Evolutionary conservation across 768 basidiomycete species (phyloP).

Genomic region (Wakefieldia striispora): DNA sequence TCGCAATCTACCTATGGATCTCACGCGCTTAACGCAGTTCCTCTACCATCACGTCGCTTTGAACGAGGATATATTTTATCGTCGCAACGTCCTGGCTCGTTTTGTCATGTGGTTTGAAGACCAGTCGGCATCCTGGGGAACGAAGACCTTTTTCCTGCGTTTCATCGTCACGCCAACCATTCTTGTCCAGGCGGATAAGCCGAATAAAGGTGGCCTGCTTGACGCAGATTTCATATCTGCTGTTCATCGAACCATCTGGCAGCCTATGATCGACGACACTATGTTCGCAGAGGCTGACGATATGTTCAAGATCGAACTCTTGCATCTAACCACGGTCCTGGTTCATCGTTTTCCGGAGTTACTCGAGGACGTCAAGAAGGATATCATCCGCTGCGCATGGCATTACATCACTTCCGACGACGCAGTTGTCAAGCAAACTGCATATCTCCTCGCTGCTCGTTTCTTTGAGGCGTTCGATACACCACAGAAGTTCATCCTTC

Average conservation of each 20-base stretch:
- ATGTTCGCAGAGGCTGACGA: slow-evolving; percentile 68
- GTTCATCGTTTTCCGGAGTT: slow-evolving; percentile 81
- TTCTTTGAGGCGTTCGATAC: slow-evolving; percentile 90
- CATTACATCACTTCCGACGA: slow-evolving; percentile 84
- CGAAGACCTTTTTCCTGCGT: slow-evolving; percentile 79
- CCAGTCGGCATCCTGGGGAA: slow-evolving; percentile 56
- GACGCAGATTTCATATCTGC: slow-evolving; percentile 68
- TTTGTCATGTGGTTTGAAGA: slow-evolving; percentile 87
- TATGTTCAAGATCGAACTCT: slow-evolving; percentile 83
- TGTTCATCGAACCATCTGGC: slow-evolving; percentile 78
- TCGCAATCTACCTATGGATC: slow-evolving; percentile 77
- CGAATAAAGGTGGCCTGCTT: slow-evolving; percentile 58
- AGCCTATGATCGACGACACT: slow-evolving; percentile 59
- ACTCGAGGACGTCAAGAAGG: slow-evolving; percentile 82
- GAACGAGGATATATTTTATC: slow-evolving; percentile 63
- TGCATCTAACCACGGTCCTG: slow-evolving; percentile 85
- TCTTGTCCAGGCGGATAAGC: slow-evolving; percentile 66
- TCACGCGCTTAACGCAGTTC: slow-evolving; percentile 76
- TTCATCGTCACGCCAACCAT: slow-evolving; percentile 86
- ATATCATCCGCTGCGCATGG: slow-evolving; percentile 94
- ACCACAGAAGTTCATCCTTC: slow-evolving; percentile 86
- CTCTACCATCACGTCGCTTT: slow-evolving; percentile 83
- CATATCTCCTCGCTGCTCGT: slow-evolving; percentile 84
- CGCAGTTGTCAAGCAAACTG: slow-evolving; percentile 87
- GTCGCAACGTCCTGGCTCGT: slow-evolving; percentile 78